Base-by-base conservation (phyloP, 192 early-diverging fungal species). In the Fimicolochytrium jonesii region DNA sequence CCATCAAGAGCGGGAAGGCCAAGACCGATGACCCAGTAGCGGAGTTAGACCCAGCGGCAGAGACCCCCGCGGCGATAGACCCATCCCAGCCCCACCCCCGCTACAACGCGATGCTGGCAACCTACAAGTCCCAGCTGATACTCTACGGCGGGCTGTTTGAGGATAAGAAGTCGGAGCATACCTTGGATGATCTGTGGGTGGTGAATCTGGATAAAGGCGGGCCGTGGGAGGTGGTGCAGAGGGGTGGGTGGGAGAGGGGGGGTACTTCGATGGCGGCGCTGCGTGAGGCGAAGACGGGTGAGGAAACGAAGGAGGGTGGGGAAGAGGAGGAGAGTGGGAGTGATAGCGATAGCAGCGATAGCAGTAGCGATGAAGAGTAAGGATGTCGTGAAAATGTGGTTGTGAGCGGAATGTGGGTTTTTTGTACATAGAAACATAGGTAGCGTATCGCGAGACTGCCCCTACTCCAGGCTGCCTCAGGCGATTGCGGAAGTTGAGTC, bases 61-160 rank as follows among this genome's bases (percentile, higher is more conserved):
- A 18, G 20, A 18, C 22, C 10, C 11, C 10, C 13, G 46, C 47
- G 22, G 34, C n/a, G n/a, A 45, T 59, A 13, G 57, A 59, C 31
- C 41, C 57, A 44, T 34, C 26, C 25, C 5, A 20, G 45, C 87
- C 87, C 1, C 72, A 80, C 17, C 80, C 83, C 7, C 77, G 87
- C 3, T 89, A 84, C 61, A 88, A 87, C 63, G 64, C 79, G 11
- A 89, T 88, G 86, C 51, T 87, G 70, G 71, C 75, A 4, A 79
- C 86, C 17, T 66, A 74, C 18, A 74, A 76, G 34, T 77, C 73
- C 15, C 74, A 64, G 6, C 61, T 87, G 23, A 82, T 81, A 51
- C 54, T 89, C 42, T 78, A 76, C 62, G 87, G 87, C 9, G 87
- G 88, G 3, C 78, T 89, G 43, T 51, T 86, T 25, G 88, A 89